Base-by-base conservation (phyloP, 345 rosid genomes). In the Carallia pectinifolia region DNA sequence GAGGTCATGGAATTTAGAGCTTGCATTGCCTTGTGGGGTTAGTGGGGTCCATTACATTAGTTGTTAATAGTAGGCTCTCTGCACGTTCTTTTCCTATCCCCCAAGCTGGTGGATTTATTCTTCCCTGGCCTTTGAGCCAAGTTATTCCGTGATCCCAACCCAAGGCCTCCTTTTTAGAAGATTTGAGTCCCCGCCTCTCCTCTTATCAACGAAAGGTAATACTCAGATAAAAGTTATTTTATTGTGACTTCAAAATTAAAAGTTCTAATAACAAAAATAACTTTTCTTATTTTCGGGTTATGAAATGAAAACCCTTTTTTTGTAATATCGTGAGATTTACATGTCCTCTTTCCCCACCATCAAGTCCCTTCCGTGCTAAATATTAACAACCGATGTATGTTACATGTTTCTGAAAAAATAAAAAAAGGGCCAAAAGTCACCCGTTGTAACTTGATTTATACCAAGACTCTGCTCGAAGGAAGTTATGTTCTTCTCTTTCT, bases 61-160 rank as follows among this genome's bases (percentile, higher is more conserved):
- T 40, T 77, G 66, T 62, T 62, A 48, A 63, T 58, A 64, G 16
- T 10, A 44, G 16, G 17, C 50, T 12, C 4, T 44, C 9, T 63
- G 83, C 86, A 77, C 88, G 70, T 66, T 80, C 79, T 59, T 54
- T 61, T 62, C 67, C 70, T 64, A 70, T 37, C 29, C 61, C 66
- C 33, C 33, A 18, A 9, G 73, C 64, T 4, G 73, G 50, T 63
- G 53, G 39, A 56, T 66, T 12, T 44, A 44, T 44, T 38, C 60
- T 65, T 29, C 58, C 33, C 33, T 40, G 71, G 72, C 74, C 66
- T 69, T 58, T 65, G 50, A 44, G 16, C 2, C 4, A 44, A 44
- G 17, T 44, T 44, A 44, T 29, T 16, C 17, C 65, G 56, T 30
- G 80, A 53, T 70, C 61, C 17, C 34, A 30, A 6, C 68, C 4